Evolutionary conservation across 2,329 filamentous ascomycete species (phyloP).

Genomic region (Trichoderma citrinoviride): DNA sequence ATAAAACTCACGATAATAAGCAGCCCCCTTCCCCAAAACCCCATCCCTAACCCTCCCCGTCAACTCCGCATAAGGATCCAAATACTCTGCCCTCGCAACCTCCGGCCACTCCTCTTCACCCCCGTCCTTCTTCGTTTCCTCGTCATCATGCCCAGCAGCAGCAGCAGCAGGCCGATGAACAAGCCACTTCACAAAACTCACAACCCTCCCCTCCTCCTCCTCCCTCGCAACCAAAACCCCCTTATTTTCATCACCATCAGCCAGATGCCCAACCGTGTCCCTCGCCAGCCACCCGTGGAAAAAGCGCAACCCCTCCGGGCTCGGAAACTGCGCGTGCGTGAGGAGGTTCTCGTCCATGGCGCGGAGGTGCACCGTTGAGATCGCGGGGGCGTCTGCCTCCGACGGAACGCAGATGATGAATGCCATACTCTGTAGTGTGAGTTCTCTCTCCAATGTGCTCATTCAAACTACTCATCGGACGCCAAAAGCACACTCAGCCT

Average conservation of each 20-base stretch:
- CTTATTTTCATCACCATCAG: conserved; percentile 26
- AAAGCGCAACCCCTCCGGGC: conserved; percentile 30
- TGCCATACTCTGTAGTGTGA: too few relatives aligned
- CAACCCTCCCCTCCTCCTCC: conserved; percentile 30
- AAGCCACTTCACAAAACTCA: conserved; percentile 40
- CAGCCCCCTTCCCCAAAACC: conserved; percentile 31
- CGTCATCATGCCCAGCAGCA: conserved; percentile 19
- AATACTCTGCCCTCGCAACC: conserved; percentile 31
- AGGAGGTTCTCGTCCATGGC: conserved; percentile 42
- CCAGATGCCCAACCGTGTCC: conserved; percentile 34
- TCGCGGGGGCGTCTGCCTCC: conserved; percentile 27
- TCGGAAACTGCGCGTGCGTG: conserved; percentile 42
- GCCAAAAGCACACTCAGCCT: too few relatives aligned
- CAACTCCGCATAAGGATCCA: conserved; percentile 36
- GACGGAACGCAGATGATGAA: conserved; percentile 32
- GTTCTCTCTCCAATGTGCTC: background rate
- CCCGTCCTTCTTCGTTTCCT: conserved; percentile 25
- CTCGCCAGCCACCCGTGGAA: conserved; percentile 33
- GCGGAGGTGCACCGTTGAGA: conserved; percentile 36
- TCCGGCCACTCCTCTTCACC: conserved; percentile 33
- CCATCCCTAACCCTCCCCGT: conserved; percentile 34
- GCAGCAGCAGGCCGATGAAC: conserved; percentile 30
- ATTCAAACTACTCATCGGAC: background rate
- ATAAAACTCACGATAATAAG: conserved; percentile 39
- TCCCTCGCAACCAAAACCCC: conserved; percentile 38